Base-by-base conservation (phyloP, 768 basidiomycete genomes). In the Mycena haematopus region DNA sequence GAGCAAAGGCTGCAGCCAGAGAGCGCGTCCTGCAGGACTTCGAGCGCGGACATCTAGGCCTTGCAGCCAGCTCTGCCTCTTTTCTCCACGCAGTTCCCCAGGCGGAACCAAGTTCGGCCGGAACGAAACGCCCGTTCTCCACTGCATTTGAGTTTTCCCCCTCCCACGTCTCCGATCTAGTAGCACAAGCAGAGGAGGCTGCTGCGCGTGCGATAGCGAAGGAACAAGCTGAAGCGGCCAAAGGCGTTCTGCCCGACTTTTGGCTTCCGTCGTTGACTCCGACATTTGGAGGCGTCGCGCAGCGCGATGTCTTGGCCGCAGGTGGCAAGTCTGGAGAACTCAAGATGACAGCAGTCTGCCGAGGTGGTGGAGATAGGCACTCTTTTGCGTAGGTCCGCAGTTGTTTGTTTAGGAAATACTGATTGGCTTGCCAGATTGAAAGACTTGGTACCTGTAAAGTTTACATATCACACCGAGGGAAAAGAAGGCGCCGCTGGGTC, bases 181-280 rank as follows among this genome's bases (percentile, higher is more conserved):
- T 91, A 31, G 80, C 80, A 25, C 91, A 93, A 71, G 95, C 95
- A 1, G 96, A 98, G 71, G 93, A 96, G 61, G 89, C 87, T 21
- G 97, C 97, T 0, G 77, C 96, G 52, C 82, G 82, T 33, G 79
- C 89, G 69, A 93, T 98, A 50, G 92, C 95, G 71, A 81, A 82
- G 35, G 95, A 97, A 73, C 91, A 93, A 67, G 89, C 90, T 0
- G 94, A 95, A 65, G 84, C 90, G 3, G 78, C 96, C 59, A 92
- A 90, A 62, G 84, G 86, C 62, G 97, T 98, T 74, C 83, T 99
- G 3, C 95, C 97, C 2, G 95, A 97, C 70, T 99, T 97, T 73
- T 99, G 97, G 97, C 81, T 99, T 40, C 95, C 95, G 2, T 95
- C 92, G 0, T 77, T 98, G 25, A 95, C 96, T 0, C 96, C 96